Conservation (phyloP, 805 yeast species). For the Naumovozyma baii region DNA sequence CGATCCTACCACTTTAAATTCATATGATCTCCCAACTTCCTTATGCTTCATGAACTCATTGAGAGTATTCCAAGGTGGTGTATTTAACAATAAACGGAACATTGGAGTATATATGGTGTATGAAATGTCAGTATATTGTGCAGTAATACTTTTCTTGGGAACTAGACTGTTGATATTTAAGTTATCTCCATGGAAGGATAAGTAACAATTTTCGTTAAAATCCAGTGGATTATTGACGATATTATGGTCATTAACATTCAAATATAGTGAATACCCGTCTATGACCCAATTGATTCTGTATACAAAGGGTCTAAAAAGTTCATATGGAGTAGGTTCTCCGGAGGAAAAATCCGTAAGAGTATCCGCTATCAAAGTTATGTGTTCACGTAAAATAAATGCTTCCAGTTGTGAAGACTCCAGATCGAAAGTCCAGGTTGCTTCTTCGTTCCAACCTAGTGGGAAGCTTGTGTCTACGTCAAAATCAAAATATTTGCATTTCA, state of each 20-base stretch:
- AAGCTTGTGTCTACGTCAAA: constrained; percentile 50
- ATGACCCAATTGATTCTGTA: constrained; percentile 56
- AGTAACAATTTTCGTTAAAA: constrained; percentile 64
- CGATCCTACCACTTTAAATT: constrained; percentile 53
- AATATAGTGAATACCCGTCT: constrained; percentile 45
- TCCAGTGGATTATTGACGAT: constrained; percentile 85
- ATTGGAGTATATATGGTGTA: constrained; percentile 46
- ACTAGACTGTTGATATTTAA: constrained; percentile 40
- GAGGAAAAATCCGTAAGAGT: constrained; percentile 65
- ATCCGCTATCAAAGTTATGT: constrained; percentile 63
- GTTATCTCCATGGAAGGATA: constrained; percentile 60
- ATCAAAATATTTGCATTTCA: constrained; percentile 49
- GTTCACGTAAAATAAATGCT: constrained; percentile 71
- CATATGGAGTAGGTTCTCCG: constrained; percentile 65
- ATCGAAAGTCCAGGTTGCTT: constrained; percentile 56
- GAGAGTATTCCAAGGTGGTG: constrained; percentile 90
- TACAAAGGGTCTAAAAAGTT: constrained; percentile 61
- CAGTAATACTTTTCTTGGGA: constrained; percentile 50
- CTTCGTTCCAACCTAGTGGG: constrained; percentile 80
- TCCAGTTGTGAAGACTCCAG: constrained; percentile 44
- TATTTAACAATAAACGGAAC: constrained; percentile 53
- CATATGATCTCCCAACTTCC: constrained; percentile 57
- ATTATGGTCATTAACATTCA: constrained; percentile 81
- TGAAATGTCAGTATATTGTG: constrained; percentile 42
- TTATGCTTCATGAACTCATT: constrained; percentile 56